Base-by-base conservation (phyloP, 2,329 filamentous ascomycete genomes). In the Microcyclospora pomicola region DNA sequence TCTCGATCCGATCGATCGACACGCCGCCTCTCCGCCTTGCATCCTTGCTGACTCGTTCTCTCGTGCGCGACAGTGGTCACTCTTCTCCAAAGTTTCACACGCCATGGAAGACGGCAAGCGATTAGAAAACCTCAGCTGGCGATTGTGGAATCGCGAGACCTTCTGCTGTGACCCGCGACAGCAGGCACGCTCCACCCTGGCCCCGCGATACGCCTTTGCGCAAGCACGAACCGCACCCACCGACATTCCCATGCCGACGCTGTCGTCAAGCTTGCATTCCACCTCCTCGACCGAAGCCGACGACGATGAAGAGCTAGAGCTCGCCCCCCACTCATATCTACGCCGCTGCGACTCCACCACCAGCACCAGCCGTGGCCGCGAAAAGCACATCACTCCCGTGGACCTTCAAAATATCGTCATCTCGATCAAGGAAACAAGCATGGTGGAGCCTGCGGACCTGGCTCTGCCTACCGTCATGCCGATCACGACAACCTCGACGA, bases 81-180 rank as follows among this genome's bases (percentile, higher is more conserved):
- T 96, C 43, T 95, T 96, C 59, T 88, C 86, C 36, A 84, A 86
- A 64, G 94, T 88, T 62, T 85, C 86, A 56, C 84, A 91, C 55
- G 91, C 87, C 37, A 80, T 96, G 59, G 84, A 94, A 59, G 82
- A 96, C 62, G 91, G 91, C 40, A 78, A 84, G 56, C 73, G 91
- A 55, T 69, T 95, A 58, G 91, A 96, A 61, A 96, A 98, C 65
- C 69, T 98, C 46, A 92, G 82, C 59, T 96, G 91, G 91, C 72
- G 91, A 52, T 67, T 96, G 44, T 96, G 87, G 88, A 92, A 85
- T 53, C 75, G 86, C 53, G 87, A 96, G 59, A 88, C 83, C 9
- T 85, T 94, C 52, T 93, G 87, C 63, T 87, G 81, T 62, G 80
- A 83, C 45, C 72, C 71, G 42, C 30, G 12, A n/a, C 14, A n/a